Percentiles rank a stretch among this genome's conserved stretches.
Conservation (phyloP, 768 basidiomycete genomes). For the Thelephora aurantiotincta region DNA sequence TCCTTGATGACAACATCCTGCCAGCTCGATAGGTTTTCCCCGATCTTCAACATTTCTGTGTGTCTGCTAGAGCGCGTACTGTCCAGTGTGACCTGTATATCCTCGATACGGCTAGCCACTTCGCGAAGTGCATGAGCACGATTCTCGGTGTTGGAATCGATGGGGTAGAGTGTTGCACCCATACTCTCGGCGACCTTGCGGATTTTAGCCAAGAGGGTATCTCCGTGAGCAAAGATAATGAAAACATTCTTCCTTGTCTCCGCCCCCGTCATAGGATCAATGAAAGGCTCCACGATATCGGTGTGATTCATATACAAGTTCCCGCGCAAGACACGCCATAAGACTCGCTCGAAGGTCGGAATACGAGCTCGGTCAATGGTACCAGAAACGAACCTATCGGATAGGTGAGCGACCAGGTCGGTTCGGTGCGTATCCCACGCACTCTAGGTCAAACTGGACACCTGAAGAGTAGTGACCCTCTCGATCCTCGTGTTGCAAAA, state of each 20-base stretch:
- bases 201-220: conserved; percentile 86
- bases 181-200: conserved; percentile 98
- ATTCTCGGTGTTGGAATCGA: conserved; percentile 89
- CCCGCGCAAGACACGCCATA: conserved; percentile 95
- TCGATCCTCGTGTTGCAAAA: conserved; percentile 84
- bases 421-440: conserved; percentile 13
- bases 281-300: conserved; percentile 86
- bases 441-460: conserved; percentile 84
- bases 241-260: conserved; percentile 97
- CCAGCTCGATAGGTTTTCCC: conserved; percentile 80
- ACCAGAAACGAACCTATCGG: conserved; percentile 79
- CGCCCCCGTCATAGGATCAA: conserved; percentile 68
- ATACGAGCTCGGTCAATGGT: conserved; percentile 89
- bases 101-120: conserved; percentile 79
- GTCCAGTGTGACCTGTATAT: conserved; percentile 77
- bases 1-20: conserved; percentile 90
- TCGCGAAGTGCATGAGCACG: conserved; percentile 83
- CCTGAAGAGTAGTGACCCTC: conserved; percentile 44
- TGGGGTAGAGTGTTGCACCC: conserved; percentile 93
- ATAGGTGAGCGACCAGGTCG: background rate
- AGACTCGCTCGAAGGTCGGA: conserved; percentile 89
- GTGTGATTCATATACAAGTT: conserved; percentile 99
- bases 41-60: conserved; percentile 68
- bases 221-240: conserved; percentile 98
- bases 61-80: conserved; percentile 80